Evolutionary conservation across 176 grass and related monocot species (phyloP).

Genomic region (Phoenix roebelenii): DNA sequence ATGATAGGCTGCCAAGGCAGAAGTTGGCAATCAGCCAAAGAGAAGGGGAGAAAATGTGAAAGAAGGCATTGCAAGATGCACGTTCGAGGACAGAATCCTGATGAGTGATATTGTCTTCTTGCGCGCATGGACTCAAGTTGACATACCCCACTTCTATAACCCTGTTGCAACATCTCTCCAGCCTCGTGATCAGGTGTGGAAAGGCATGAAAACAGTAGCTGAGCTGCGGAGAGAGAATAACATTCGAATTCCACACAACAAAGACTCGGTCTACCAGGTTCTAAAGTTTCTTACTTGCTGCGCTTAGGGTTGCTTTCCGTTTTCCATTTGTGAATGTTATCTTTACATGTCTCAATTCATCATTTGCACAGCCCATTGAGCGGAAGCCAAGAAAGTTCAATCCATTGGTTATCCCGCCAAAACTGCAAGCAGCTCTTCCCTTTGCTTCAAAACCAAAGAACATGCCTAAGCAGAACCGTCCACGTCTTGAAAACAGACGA

Average conservation of each 20-base stretch:
- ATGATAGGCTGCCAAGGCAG: constrained; percentile 73
- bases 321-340: too few species aligned
- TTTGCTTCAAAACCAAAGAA: constrained; percentile 79
- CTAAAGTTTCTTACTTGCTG: background rate
- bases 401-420: constrained; percentile 58
- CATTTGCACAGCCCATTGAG: constrained; percentile 50
- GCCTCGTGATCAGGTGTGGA: constrained; percentile 55
- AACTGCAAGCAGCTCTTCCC: constrained; percentile 66
- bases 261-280: constrained; percentile 89
- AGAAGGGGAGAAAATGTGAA: constrained; percentile 53
- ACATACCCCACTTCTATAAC: constrained; percentile 56
- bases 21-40: constrained; percentile 44
- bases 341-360: too few species aligned
- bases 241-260: constrained; percentile 62
- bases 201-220: constrained; percentile 81
- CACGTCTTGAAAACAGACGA: constrained; percentile 30
- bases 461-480: constrained; percentile 28
- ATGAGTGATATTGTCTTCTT: constrained; percentile 99
- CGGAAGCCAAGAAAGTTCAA: constrained; percentile 81
- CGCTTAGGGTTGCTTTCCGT: too few species aligned
- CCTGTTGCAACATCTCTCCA: constrained; percentile 68
- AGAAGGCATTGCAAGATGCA: constrained; percentile 91
- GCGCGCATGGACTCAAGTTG: constrained; percentile 84
- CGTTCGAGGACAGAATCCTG: constrained; percentile 92
- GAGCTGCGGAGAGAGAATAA: constrained; percentile 57